Base-by-base conservation (phyloP, 1,284 basidiomycete genomes). In the Cerioporus squamosus region DNA sequence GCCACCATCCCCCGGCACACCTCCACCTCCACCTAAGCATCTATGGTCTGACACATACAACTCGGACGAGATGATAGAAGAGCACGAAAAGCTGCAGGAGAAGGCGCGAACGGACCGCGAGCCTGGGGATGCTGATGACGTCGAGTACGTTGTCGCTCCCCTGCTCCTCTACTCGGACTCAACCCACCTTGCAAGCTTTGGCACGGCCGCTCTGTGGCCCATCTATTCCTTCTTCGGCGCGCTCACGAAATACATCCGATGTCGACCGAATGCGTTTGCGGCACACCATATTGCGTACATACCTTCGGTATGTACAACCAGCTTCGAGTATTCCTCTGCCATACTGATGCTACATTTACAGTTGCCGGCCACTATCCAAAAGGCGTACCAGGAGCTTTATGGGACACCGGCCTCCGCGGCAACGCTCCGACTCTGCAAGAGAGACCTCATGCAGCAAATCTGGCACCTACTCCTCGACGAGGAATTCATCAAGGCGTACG, bases 251-350 rank as follows among this genome's bases (percentile, higher is more conserved):
- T 71, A 70, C 44, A 52, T 65, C 3, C 64, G 68, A 0, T 45
- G 45, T 12, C 57, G 61, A 31, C 70, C 67, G 1, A 53, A 44
- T 2, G 26, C 46, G 2, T 49, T 62, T n/a, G 54, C 63, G 5
- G 51, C 55, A 5, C 64, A 69, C 8, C 53, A 60, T 15, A 33
- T 77, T 1, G 74, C 71, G 1, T 74, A 72, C 55, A 64, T 76
- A 1, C 73, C 74, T 5, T 66, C 65, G 10, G 71, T 75, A 45
- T 54, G 68, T 60, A 31, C n/a, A n/a, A n/a, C n/a, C n/a, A n/a
- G 26, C 26, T 29, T 29, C 9, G 26, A 9, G 9, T 29, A 4
- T 9, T 29, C 26, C 26, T 9, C 5, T 29, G 26, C 26, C 9
- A 29, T n/a, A 29, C 26, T 29, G 5, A 31, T 4, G 4, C 26